Evolutionary conservation across 2,329 filamentous ascomycete genomes (phyloP), one percentile per base, ranked within the genome.

Genomic region (Rhynchosporium graminicola): DNA sequence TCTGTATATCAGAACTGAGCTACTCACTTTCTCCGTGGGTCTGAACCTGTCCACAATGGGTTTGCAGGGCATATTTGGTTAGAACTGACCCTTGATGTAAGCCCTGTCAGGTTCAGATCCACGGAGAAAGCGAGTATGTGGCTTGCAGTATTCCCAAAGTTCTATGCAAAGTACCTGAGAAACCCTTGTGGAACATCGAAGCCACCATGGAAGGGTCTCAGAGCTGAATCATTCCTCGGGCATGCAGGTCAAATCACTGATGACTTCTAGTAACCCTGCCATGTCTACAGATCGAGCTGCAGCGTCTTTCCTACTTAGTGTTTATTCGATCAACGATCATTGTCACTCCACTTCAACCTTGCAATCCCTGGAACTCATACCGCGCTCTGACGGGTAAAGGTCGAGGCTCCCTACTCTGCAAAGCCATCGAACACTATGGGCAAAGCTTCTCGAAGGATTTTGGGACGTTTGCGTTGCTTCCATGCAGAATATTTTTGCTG

Each of bases 381-480:
- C 20, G 20, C 20, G 20, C 50, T 15, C 13, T 15, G 15, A 15
- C 50, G 38, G 50, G 50, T 33, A 38, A 33, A 15, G 50, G 31
- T 33, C 50, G 31, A 26, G 33, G n/a, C 31, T 38, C 50, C 50
- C 50, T 52, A 33, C 50, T 52, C 33, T 9, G 5, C 20, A 38
- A 8, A 52, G 50, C 50, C 50, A 38, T 33, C n/a, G 15, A 26
- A 52, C 38, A 3, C 50, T 33, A 40, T 28, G 43, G 38, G 20
- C 20, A 48, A 31, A n/a, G 50, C 50, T 60, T 60, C 59, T 60
- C 47, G 59, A 60, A 60, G 59, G 20, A 60, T 20, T 47, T 60
- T 8, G 15, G 43, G 38, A 45, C 38, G 38, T 9, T 38, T 38
- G 36, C 38, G 38, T 52, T 52, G 50, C 50, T 52, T 52, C 50